phyloP scores from a whole-genome alignment of 192 early-diverging fungal genomes.

The Geosiphon pyriformis region DNA sequence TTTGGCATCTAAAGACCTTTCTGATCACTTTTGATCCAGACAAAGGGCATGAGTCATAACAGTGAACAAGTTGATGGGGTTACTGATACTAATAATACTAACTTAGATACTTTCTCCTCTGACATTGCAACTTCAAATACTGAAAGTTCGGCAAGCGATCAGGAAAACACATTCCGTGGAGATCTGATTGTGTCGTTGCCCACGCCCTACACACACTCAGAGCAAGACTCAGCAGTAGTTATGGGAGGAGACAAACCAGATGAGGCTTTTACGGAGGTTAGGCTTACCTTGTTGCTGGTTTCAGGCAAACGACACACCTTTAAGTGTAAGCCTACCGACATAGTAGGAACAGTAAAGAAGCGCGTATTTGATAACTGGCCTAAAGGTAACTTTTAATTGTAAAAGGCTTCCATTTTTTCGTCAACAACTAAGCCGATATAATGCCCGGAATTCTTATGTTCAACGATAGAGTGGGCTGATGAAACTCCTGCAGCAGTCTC shows the following conservation, averaged over 20 bases:
- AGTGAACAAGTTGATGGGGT: too few relatives aligned
- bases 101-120: background rate
- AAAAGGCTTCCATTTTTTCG: too few relatives aligned
- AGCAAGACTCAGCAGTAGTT: background rate
- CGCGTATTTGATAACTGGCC: conserved; percentile 40
- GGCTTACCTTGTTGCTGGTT: conserved; percentile 39
- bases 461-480: conserved; percentile 37
- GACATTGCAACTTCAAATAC: background rate
- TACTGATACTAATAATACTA: background rate
- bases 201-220: background rate
- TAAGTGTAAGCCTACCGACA: conserved; percentile 30
- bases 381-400: conserved; percentile 25
- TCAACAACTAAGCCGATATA: too few relatives aligned
- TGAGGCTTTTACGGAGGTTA: conserved; percentile 15
- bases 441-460: too few relatives aligned
- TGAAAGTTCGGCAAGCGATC: background rate
- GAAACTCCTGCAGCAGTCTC: conserved; percentile 36
- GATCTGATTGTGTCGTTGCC: background rate
- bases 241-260: too few relatives aligned
- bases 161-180: conserved; percentile 3
- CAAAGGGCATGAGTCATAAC: too few relatives aligned
- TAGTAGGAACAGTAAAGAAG: conserved; percentile 35
- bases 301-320: conserved; percentile 40
- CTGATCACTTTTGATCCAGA: too few relatives aligned
- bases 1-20: too few relatives aligned